Evolutionary conservation across 305 asterid genomes (phyloP).

Genomic region (Fraxinus velutina): DNA sequence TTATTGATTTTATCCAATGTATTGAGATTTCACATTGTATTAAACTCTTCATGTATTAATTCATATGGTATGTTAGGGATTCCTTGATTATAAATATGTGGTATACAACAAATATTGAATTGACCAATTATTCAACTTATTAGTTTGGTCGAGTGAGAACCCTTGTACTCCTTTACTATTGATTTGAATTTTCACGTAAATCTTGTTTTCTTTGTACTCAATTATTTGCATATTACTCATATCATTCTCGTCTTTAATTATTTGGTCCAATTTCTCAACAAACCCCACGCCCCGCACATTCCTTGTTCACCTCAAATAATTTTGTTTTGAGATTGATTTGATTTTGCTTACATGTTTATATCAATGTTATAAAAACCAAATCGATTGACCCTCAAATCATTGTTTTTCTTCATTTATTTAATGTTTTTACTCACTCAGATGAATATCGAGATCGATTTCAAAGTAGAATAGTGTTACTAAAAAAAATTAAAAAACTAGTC

Average conservation of each 20-base stretch:
- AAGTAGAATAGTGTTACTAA: not conserved
- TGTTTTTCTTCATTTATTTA: not conserved
- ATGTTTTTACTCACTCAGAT: not conserved
- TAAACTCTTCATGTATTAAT: too few relatives aligned
- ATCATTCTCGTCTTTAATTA: too few relatives aligned
- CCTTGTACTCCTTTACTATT: not conserved
- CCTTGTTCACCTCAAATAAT: not conserved
- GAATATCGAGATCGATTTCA: not conserved
- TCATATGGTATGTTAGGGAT: not conserved
- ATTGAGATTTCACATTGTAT: not conserved
- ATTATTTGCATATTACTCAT: not conserved
- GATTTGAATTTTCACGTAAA: not conserved
- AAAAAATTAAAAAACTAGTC: slow-evolving; percentile 3
- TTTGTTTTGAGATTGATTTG: not conserved
- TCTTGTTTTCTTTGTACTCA: not conserved
- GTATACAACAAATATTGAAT: not conserved
- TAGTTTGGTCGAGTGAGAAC: not conserved
- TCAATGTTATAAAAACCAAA: not conserved
- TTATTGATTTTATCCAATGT: not conserved
- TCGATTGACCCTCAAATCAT: not conserved
- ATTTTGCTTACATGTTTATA: not conserved
- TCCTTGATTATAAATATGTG: too few relatives aligned
- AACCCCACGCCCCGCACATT: not conserved
- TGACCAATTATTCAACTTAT: not conserved
- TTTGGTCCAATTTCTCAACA: not conserved